These are phyloP conservation scores for Penicillium odoratum DNA, from an alignment of 495 filamentous ascomycete species.

Conservation along the genomic window DNA sequence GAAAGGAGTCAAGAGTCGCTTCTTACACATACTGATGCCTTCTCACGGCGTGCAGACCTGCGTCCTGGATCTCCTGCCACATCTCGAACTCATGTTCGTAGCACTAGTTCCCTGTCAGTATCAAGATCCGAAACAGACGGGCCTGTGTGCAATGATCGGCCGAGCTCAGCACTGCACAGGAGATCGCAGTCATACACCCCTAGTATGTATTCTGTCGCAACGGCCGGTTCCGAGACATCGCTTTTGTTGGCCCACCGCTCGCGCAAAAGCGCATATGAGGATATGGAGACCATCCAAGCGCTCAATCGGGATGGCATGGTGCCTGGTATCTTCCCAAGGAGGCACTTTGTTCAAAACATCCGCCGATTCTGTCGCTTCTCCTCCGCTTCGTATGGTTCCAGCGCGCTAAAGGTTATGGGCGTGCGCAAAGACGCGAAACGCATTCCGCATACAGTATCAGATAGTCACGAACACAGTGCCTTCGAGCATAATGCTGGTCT, in stretches of 20 bases:
- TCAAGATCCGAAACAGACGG: slow-evolving; percentile 50
- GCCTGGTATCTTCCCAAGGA: slow-evolving; percentile 64
- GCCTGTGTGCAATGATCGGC: slow-evolving; percentile 31
- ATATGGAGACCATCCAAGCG: slow-evolving; percentile 53
- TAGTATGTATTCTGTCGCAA: slow-evolving; percentile 70
- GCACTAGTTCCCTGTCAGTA: slow-evolving; percentile 48
- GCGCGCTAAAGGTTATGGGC: slow-evolving; percentile 70
- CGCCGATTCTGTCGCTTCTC: slow-evolving; percentile 75
- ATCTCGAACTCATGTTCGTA: slow-evolving; percentile 46
- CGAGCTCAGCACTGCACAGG: slow-evolving; percentile 31
- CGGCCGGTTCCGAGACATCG: slow-evolving; percentile 64
- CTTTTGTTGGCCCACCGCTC: slow-evolving; percentile 58
- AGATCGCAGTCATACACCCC: slow-evolving; percentile 45
- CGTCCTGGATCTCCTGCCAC: slow-evolving; percentile 50
- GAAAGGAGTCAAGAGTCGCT: slow-evolving; percentile 57
- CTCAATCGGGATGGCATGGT: slow-evolving; percentile 58
- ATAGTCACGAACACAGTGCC: slow-evolving; percentile 65
- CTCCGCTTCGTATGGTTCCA: slow-evolving; percentile 73
- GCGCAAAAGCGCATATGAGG: slow-evolving; percentile 54
- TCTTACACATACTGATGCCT: slow-evolving; percentile 60
- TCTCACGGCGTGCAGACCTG: slow-evolving; percentile 51
- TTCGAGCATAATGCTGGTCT: slow-evolving; percentile 72
- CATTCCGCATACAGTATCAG: slow-evolving; percentile 37
- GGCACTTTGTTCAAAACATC: slow-evolving; percentile 69
- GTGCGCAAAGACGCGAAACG: slow-evolving; percentile 51